phyloP scores from a whole-genome alignment of 805 yeast species.

The Candida oleophila region DNA sequence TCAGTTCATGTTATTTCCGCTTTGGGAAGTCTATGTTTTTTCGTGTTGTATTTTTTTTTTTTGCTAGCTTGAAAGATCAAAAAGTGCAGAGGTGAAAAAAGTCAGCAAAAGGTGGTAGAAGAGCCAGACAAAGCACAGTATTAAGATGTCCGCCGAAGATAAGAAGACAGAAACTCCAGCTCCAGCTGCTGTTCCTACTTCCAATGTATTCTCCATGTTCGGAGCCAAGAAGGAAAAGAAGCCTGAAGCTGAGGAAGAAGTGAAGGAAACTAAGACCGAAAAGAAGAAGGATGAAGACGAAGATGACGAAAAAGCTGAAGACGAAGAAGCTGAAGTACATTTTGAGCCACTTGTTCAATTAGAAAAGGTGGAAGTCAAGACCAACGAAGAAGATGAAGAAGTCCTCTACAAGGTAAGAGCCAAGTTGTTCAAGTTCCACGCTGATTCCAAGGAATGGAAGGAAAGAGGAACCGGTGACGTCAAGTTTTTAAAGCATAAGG shows the following conservation, averaged over 20 bases:
- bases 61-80: background rate
- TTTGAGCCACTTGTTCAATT: constrained; percentile 95
- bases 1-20: constrained; percentile 3
- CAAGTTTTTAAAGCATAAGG: constrained; percentile 88
- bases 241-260: constrained; percentile 31
- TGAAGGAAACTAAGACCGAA: constrained; percentile 24
- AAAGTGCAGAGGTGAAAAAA: background rate
- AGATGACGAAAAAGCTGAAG: constrained; percentile 56
- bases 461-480: constrained; percentile 99
- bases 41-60: constrained; percentile 1
- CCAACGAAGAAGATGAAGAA: constrained; percentile 47
- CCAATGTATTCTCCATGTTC: constrained; percentile 91
- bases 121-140: background rate
- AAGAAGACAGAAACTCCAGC: constrained; percentile 24
- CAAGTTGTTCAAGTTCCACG: constrained; percentile 86
- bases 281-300: constrained; percentile 39
- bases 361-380: constrained; percentile 94
- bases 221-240: constrained; percentile 83
- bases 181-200: constrained; percentile 61
- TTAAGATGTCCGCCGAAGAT: constrained; percentile 30
- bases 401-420: constrained; percentile 74
- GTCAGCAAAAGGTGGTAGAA: background rate
- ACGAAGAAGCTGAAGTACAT: constrained; percentile 80
- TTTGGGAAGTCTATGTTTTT: constrained; percentile 9
- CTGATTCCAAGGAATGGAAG: constrained; percentile 91